A percentile compares a stretch with the other conserved stretches of the same genome.
phyloP scores from a whole-genome alignment of 2,329 filamentous ascomycete species.

The Orbilia brochopaga region DNA sequence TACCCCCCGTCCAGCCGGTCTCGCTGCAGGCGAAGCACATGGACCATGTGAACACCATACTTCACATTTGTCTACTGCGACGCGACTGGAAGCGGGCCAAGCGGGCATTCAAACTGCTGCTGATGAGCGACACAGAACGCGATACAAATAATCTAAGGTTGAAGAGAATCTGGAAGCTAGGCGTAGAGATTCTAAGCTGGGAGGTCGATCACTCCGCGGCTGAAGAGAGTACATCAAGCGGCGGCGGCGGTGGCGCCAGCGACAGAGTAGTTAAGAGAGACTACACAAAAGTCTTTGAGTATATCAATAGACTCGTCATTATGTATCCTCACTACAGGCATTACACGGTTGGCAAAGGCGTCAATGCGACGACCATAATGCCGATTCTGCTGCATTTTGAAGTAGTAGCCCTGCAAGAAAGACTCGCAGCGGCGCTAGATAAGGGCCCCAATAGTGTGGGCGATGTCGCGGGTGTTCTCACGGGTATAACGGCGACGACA shows the following conservation, averaged over 20 bases:
- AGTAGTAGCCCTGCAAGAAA: constrained; percentile 39
- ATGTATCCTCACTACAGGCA: constrained; percentile 53
- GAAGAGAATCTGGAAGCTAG: constrained; percentile 52
- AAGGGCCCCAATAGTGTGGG: constrained; percentile 10
- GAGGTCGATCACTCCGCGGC: constrained; percentile 1
- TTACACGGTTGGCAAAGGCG: constrained; percentile 38
- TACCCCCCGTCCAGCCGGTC: constrained; percentile 37
- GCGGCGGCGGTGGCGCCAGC: not conserved
- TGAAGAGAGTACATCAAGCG: not conserved
- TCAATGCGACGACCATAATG: constrained; percentile 47
- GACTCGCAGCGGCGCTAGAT: constrained; percentile 17
- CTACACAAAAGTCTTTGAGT: constrained; percentile 51
- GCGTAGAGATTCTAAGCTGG: constrained; percentile 52
- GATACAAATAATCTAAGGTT: constrained; percentile 42
- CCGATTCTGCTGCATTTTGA: constrained; percentile 49
- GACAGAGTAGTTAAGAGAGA: constrained; percentile 5
- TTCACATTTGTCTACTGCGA: constrained; percentile 52
- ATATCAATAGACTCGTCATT: constrained; percentile 52
- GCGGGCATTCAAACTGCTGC: constrained; percentile 52
- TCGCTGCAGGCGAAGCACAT: constrained; percentile 52
- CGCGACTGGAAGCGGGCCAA: constrained; percentile 52
- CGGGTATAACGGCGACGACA: constrained; percentile 46
- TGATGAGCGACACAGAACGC: constrained; percentile 45
- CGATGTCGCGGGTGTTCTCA: constrained; percentile 19
- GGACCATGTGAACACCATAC: constrained; percentile 52